Conservation (phyloP, 257 asterid genomes). For the Solanum piurae region DNA sequence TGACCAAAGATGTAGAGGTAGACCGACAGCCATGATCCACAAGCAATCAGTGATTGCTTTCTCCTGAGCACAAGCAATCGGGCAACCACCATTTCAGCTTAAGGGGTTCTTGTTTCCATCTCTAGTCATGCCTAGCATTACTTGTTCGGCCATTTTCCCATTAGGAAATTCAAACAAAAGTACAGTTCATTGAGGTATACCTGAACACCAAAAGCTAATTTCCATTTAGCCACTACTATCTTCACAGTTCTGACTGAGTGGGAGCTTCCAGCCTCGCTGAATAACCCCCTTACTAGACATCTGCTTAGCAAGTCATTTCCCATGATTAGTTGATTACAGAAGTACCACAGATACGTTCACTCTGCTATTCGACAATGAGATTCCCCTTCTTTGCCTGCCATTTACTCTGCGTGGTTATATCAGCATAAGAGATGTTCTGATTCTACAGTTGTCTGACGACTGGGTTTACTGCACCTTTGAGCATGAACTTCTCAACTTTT, state of each 20-base stretch:
- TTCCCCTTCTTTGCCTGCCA: not conserved
- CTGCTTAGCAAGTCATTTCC: not conserved
- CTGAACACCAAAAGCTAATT: not conserved
- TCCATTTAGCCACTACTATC: not conserved
- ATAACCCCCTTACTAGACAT: not conserved
- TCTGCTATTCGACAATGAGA: not conserved
- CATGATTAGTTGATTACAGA: not conserved
- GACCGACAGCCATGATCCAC: not conserved
- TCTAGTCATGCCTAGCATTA: not conserved
- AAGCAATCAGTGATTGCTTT: not conserved
- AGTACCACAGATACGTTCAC: not conserved
- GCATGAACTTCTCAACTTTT: not conserved
- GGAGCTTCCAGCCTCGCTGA: not conserved
- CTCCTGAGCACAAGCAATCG: not conserved
- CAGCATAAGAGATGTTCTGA: not conserved
- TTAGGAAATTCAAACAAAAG: not conserved
- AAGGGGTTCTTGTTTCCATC: not conserved
- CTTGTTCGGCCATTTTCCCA: not conserved
- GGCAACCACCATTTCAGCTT: not conserved
- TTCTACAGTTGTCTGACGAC: not conserved
- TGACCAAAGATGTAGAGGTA: not conserved
- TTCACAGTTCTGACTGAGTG: not conserved
- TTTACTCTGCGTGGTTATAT: not conserved
- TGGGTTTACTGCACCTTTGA: not conserved
- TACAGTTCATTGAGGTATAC: not conserved